Evolutionary conservation across 805 yeast species (phyloP).

Genomic region (Saccharomycopsis sp.): DNA sequence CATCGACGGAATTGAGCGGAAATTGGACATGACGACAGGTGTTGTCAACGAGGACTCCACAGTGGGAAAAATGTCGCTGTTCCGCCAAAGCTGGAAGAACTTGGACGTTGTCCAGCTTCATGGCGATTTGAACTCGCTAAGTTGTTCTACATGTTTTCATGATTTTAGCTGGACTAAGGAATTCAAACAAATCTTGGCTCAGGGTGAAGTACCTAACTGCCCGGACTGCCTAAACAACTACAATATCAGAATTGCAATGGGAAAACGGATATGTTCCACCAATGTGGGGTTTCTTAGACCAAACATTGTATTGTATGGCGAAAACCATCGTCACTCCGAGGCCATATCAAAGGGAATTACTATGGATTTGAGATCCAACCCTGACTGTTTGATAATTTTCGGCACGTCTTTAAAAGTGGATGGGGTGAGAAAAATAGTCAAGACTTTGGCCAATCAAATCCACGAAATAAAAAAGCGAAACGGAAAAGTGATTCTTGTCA

Average conservation of each 20-base stretch:
- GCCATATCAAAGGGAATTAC: conserved; percentile 63
- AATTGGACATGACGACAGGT: conserved; percentile 58
- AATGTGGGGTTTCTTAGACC: conserved; percentile 80
- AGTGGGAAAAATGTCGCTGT: conserved; percentile 26
- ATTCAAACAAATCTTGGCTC: conserved; percentile 39
- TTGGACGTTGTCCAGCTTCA: conserved; percentile 83
- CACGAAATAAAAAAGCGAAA: conserved; percentile 49
- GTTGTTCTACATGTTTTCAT: conserved; percentile 67
- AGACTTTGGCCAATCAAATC: conserved; percentile 56
- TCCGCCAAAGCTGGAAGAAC: conserved; percentile 45
- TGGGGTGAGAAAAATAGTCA: conserved; percentile 78
- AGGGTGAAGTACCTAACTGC: conserved; percentile 75
- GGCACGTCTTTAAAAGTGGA: conserved; percentile 91
- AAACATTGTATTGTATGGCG: conserved; percentile 87
- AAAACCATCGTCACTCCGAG: conserved; percentile 84
- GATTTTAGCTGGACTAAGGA: conserved; percentile 56
- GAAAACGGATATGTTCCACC: conserved; percentile 50
- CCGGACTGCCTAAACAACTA: conserved; percentile 54
- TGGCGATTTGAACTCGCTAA: conserved; percentile 72
- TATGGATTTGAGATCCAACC: conserved; percentile 57
- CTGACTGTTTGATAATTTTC: conserved; percentile 78
- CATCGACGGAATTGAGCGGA: conserved; percentile 80
- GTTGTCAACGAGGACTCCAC: conserved; percentile 28
- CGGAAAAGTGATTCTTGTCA: conserved; percentile 73
- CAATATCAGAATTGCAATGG: conserved; percentile 50